phyloP scores from a whole-genome alignment of 305 asterid species.

The Plantago coronopus region DNA sequence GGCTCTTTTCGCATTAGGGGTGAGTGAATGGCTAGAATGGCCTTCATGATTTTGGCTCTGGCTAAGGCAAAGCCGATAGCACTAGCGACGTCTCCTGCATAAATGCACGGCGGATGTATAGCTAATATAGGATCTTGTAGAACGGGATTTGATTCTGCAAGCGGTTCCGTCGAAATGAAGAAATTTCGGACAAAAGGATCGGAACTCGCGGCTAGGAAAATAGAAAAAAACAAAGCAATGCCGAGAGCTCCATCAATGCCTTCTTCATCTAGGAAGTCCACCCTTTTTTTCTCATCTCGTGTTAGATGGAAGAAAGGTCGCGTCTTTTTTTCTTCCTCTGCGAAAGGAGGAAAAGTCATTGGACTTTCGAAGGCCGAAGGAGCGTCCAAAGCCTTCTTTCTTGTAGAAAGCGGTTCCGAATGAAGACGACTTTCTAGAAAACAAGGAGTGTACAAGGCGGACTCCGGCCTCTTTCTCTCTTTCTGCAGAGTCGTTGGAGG shows the following conservation, averaged over 20 bases:
- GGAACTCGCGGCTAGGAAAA: background rate
- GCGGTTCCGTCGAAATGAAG: constrained; percentile 4
- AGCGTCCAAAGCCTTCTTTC: no score
- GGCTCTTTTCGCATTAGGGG: no score
- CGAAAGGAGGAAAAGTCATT: no score
- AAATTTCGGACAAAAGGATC: constrained; percentile 3
- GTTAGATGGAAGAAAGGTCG: background rate
- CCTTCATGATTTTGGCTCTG: background rate
- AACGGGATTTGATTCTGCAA: constrained; percentile 13
- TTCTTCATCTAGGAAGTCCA: background rate
- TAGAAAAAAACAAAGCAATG: background rate
- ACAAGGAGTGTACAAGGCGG: no score
- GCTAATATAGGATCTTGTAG: constrained; percentile 10
- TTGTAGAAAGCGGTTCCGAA: no score
- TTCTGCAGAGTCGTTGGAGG: no score
- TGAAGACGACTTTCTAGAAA: no score
- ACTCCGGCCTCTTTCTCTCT: no score
- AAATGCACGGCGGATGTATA: constrained; percentile 15
- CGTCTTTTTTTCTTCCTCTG: background rate
- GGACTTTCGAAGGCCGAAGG: no score
- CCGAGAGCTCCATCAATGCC: background rate
- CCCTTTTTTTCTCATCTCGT: background rate
- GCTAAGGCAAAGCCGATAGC: background rate
- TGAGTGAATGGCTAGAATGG: no score
- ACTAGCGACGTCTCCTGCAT: constrained; percentile 12